phyloP scores from a whole-genome alignment of 208 protist genomes.

The Vickermania ingenoplastis region DNA sequence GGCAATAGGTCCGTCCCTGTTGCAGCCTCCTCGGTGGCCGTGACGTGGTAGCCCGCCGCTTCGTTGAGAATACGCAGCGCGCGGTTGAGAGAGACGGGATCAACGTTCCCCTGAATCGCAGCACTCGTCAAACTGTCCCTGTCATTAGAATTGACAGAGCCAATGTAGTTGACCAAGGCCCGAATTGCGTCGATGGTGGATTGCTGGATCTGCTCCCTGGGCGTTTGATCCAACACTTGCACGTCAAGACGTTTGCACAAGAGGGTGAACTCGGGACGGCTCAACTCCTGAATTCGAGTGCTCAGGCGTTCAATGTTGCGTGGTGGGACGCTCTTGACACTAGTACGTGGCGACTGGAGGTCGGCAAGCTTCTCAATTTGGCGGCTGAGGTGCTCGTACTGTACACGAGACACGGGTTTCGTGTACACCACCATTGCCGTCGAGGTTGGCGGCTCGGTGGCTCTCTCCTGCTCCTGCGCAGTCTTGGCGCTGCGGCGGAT shows the following conservation, averaged over 20 bases:
- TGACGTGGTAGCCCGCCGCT: neutral
- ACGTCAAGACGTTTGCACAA: neutral
- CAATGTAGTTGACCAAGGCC: constrained; percentile 4
- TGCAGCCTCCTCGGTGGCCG: neutral
- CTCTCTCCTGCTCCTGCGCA: neutral
- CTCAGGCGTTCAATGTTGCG: neutral
- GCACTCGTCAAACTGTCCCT: constrained; percentile 1
- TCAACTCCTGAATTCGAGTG: neutral
- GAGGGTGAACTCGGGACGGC: neutral
- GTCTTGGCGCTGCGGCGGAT: neutral
- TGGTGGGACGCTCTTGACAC: neutral
- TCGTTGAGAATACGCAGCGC: neutral
- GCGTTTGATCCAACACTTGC: neutral
- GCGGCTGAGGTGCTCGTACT: neutral
- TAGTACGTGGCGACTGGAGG: neutral
- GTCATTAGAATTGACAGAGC: neutral
- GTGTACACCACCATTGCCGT: neutral
- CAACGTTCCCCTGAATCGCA: neutral
- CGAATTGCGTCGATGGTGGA: constrained; percentile 1
- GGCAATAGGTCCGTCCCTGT: neutral
- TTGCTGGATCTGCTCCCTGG: neutral
- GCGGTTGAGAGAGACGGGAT: neutral
- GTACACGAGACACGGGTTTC: neutral
- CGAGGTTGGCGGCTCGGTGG: neutral
- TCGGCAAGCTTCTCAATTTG: constrained; percentile 1